Percentiles rank a stretch among this genome's conserved stretches.
Evolutionary conservation across 208 protist genomes (phyloP).

Genomic region (Acanthamoeba castellanii): DNA sequence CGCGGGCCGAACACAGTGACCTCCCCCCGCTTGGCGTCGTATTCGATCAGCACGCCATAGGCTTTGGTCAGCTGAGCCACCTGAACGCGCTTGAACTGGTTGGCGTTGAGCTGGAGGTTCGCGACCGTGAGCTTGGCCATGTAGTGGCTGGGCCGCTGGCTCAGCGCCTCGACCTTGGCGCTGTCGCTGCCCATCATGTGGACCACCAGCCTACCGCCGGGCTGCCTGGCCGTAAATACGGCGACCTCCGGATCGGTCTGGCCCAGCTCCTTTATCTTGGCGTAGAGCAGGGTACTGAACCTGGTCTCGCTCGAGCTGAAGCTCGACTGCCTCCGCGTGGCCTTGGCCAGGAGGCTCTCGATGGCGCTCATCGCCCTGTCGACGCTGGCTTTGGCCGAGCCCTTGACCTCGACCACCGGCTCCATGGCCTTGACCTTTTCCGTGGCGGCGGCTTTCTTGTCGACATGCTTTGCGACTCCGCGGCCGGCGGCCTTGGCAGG

Average conservation of each 20-base stretch:
- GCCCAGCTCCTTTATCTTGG: constrained; percentile 10
- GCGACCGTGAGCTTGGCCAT: background rate
- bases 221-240: background rate
- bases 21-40: too few species aligned
- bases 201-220: background rate
- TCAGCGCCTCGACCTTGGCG: background rate
- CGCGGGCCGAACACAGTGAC: too few species aligned
- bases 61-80: too few species aligned
- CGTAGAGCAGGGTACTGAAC: background rate
- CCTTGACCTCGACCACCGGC: background rate
- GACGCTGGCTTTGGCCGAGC: background rate
- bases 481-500: too few species aligned
- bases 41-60: too few species aligned
- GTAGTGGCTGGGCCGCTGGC: background rate
- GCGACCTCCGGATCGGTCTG: background rate
- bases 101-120: background rate
- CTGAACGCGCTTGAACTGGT: background rate
- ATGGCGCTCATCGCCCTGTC: background rate
- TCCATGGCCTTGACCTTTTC: background rate
- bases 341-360: background rate
- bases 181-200: constrained; percentile 20
- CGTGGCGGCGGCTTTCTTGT: background rate
- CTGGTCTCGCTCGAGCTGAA: background rate
- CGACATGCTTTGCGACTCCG: background rate
- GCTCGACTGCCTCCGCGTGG: background rate